These are phyloP conservation scores for Cyberlindnera subsufficiens DNA, from an alignment of 805 yeast genomes.

Conservation along the genomic window DNA sequence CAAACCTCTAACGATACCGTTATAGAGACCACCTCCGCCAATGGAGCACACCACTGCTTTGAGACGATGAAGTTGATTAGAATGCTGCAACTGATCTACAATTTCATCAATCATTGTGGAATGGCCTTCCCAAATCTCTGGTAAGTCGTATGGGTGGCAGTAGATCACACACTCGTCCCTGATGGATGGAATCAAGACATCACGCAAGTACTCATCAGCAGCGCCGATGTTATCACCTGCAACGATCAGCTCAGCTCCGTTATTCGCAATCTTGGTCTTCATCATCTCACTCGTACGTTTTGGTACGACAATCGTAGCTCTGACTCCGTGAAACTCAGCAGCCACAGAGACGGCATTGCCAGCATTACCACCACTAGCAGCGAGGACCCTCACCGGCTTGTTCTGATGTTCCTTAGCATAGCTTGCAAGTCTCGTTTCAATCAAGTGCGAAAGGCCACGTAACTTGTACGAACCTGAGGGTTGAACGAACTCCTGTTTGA, in stretches of 20 bases:
- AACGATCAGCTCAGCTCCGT: slow-evolving; percentile 47
- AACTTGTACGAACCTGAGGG: slow-evolving; percentile 56
- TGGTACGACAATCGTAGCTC: slow-evolving; percentile 58
- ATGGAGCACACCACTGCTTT: slow-evolving; percentile 47
- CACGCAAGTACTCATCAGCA: slow-evolving; percentile 40
- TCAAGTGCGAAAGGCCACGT: slow-evolving; percentile 47
- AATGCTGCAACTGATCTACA: slow-evolving; percentile 21
- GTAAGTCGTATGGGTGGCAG: slow-evolving; percentile 51
- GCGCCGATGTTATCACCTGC: slow-evolving; percentile 43
- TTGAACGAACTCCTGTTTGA: slow-evolving; percentile 47
- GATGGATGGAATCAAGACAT: slow-evolving; percentile 22
- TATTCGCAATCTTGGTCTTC: slow-evolving; percentile 35
- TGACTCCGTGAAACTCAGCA: slow-evolving; percentile 30
- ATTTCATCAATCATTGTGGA: slow-evolving; percentile 42
- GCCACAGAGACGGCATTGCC: slow-evolving; percentile 51
- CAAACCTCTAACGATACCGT: slow-evolving; percentile 44
- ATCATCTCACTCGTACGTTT: slow-evolving; percentile 39
- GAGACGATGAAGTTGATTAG: slow-evolving; percentile 22
- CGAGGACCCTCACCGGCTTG: slow-evolving; percentile 34
- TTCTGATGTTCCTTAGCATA: slow-evolving; percentile 13
- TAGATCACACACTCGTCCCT: slow-evolving; percentile 33
- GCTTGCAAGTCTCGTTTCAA: slow-evolving; percentile 28
- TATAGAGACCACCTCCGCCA: slow-evolving; percentile 55
- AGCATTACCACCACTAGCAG: slow-evolving; percentile 54
- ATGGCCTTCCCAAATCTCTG: slow-evolving; percentile 51